Conservation (phyloP, 495 filamentous ascomycete species). For the Rhypophila decipiens region DNA sequence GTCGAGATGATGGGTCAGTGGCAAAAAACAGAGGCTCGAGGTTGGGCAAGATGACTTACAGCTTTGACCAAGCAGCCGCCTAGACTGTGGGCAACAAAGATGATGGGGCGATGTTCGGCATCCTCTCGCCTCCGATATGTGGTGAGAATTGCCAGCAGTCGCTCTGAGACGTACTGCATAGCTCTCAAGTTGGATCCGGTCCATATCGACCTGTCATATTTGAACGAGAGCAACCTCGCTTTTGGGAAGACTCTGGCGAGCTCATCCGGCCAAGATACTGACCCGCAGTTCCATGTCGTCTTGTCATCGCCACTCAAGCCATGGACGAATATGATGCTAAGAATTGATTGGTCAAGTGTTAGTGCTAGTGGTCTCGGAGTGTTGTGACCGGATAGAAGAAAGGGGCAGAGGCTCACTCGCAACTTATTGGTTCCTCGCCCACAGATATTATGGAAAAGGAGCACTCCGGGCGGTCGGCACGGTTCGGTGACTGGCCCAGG, state of each 20-base stretch:
- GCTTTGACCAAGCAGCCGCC: constrained; percentile 9
- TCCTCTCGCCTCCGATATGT: background rate
- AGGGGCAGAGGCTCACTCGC: too few relatives aligned
- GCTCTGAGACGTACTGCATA: background rate
- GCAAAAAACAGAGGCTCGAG: background rate
- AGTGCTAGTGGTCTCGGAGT: too few relatives aligned
- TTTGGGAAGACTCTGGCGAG: constrained; percentile 1
- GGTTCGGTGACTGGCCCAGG: too few relatives aligned
- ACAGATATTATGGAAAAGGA: background rate
- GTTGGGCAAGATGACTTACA: background rate
- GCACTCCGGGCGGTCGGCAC: background rate
- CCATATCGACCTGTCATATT: constrained; percentile 8
- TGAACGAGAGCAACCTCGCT: constrained; percentile 2
- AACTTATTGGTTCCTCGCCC: constrained; percentile 1
- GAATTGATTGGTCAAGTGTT: background rate
- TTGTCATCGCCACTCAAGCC: constrained; percentile 5
- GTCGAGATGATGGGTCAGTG: background rate
- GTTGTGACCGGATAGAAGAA: too few relatives aligned
- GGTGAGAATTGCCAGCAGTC: background rate
- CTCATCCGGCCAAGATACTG: background rate
- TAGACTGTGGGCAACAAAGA: constrained; percentile 6
- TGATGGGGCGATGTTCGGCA: constrained; percentile 4
- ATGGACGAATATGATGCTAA: constrained; percentile 9
- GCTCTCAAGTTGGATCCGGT: background rate
- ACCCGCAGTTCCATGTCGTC: constrained; percentile 1